phyloP scores from a whole-genome alignment of 805 yeast genomes.

The Ogataea ramenticola region DNA sequence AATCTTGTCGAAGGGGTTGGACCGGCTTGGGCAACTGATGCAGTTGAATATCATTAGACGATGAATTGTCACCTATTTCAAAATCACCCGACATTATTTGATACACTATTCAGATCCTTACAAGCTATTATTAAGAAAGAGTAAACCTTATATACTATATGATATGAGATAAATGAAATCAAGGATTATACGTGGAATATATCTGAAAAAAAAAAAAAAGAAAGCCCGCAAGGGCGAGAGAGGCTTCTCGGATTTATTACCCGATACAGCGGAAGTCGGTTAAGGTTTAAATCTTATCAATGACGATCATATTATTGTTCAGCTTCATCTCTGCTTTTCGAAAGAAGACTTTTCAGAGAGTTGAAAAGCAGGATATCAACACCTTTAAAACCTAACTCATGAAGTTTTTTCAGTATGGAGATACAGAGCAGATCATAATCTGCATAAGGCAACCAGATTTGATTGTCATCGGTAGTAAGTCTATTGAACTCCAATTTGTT shows the following conservation, averaged over 20 bases:
- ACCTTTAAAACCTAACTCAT: constrained; percentile 38
- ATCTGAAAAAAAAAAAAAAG: not conserved
- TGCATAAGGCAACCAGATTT: constrained; percentile 28
- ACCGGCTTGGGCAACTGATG: not conserved
- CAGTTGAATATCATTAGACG: not conserved
- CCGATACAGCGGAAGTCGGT: no score
- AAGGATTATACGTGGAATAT: no score
- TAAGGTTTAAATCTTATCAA: no score
- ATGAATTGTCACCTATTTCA: not conserved
- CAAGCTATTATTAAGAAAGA: no score
- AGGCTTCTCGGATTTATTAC: not conserved
- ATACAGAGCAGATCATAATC: constrained; percentile 40
- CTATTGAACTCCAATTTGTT: constrained; percentile 33
- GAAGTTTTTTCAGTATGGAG: constrained; percentile 34
- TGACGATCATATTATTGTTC: no score
- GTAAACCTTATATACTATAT: no score
- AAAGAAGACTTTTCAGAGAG: constrained; percentile 43
- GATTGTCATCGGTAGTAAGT: constrained; percentile 18
- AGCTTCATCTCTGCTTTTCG: constrained; percentile 2
- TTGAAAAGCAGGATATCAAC: constrained; percentile 43
- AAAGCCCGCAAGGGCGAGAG: not conserved
- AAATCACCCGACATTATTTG: no score
- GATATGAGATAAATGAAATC: no score
- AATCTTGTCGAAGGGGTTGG: not conserved
- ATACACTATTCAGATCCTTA: not conserved